Conservation (phyloP, 169 alveolate species). For the Fabrea salina region DNA sequence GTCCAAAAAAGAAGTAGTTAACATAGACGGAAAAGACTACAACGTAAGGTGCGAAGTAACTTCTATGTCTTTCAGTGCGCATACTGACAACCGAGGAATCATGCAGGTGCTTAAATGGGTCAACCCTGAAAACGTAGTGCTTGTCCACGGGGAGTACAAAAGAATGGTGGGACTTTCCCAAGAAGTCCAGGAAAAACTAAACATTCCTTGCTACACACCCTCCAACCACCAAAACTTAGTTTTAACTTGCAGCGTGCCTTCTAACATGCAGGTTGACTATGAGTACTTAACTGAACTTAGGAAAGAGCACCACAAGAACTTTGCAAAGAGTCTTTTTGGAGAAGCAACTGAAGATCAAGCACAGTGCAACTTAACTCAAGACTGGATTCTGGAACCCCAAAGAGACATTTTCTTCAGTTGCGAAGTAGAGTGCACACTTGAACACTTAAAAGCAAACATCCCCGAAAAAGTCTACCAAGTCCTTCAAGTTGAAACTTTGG, state of each 20-base stretch:
- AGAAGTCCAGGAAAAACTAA: slow-evolving; percentile 16
- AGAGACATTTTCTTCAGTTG: background rate
- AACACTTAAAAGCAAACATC: background rate
- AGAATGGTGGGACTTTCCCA: slow-evolving; percentile 84
- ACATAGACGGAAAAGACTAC: slow-evolving; percentile 78
- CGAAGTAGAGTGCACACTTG: background rate
- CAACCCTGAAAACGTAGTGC: slow-evolving; percentile 89
- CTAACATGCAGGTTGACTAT: background rate
- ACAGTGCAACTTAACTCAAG: background rate
- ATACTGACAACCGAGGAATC: slow-evolving; percentile 98
- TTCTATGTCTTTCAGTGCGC: slow-evolving; percentile 97
- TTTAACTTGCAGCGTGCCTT: background rate
- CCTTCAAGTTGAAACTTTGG: background rate
- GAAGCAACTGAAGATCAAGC: background rate
- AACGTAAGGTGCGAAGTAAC: slow-evolving; percentile 91
- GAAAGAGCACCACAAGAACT: background rate
- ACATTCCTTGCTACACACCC: slow-evolving; percentile 20
- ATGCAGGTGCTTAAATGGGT: slow-evolving; percentile 70
- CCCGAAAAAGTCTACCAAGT: background rate
- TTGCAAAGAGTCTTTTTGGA: background rate
- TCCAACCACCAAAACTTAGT: slow-evolving; percentile 4
- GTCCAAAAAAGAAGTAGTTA: slow-evolving; percentile 80
- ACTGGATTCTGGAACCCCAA: background rate
- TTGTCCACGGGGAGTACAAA: slow-evolving; percentile 98
- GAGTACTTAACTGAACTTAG: background rate